These are phyloP conservation scores for Aspergillus biplanus DNA, from an alignment of 495 filamentous ascomycete species.

Conservation along the genomic window DNA sequence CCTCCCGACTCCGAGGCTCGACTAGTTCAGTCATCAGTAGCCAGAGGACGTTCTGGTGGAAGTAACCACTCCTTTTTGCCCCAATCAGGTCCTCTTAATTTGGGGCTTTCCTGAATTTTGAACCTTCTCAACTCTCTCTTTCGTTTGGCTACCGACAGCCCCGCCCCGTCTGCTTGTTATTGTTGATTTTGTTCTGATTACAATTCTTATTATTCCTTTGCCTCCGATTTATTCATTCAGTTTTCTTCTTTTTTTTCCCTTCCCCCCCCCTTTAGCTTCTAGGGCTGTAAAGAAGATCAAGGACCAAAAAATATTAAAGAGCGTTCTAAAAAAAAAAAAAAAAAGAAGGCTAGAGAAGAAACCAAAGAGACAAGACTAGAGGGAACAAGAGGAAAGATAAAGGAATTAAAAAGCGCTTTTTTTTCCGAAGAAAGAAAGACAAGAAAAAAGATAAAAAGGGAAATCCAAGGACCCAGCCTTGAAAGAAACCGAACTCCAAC, in stretches of 20 bases:
- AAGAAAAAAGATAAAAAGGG: constrained; percentile 3
- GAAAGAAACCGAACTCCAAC: constrained; percentile 12
- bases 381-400: constrained; percentile 5
- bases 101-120: constrained; percentile 15
- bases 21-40: constrained; percentile 17
- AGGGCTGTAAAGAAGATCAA: background rate
- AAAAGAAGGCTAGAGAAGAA: constrained; percentile 6
- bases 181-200: constrained; percentile 14
- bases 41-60: constrained; percentile 10
- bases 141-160: constrained; percentile 17
- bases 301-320: background rate
- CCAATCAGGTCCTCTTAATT: constrained; percentile 20
- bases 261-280: too few relatives aligned
- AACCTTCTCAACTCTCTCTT: constrained; percentile 19
- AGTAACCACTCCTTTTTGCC: constrained; percentile 19
- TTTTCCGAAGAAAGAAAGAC: background rate
- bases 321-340: constrained; percentile 6
- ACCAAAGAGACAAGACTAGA: background rate
- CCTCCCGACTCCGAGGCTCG: constrained; percentile 33
- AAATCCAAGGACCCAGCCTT: background rate
- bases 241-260: background rate
- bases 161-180: constrained; percentile 20
- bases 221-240: constrained; percentile 2
- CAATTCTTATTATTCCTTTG: constrained; percentile 9
- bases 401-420: background rate